Base-by-base conservation (phyloP, 352 stramenopile genomes). In the Globisporangium cylindrosporum region DNA sequence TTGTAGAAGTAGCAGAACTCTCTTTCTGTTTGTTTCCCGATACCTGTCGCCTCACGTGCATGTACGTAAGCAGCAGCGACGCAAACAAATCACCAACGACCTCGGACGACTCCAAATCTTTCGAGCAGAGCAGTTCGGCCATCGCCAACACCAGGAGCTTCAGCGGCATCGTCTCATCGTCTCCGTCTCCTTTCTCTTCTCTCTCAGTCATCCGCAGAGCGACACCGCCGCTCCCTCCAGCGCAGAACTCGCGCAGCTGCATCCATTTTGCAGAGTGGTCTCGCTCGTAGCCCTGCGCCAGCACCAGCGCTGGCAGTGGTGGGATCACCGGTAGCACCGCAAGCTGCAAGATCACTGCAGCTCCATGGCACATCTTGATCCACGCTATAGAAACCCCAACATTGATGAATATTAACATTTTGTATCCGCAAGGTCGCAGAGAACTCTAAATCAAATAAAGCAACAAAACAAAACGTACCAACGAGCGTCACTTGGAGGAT, bases 21-120 rank as follows among this genome's bases (percentile, higher is more conserved):
- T 25, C 72, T 34, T 55, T 32, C 12, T 56, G 64, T 63, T 22
- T 36, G 10, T 6, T 34, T 53, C 20, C 25, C 1, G 15, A 15
- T 1, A 3, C 15, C 4, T 41, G 55, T n/a, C 34, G 57, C 6
- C 54, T 74, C 4, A 93, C 71, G 4, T 81, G 65, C 88, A 94
- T 94, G 68, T 94, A 94, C 15, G 78, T 90, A 7, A 91, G 74
- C 53, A 95, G 62, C 9, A 95, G 73, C 8, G 82, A 91, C 38
- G 81, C 76, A 69, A 95, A 94, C 5, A 95, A 73, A 7, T 93
- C 76, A 1, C 88, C 85, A 15, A 93, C 83, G 8, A 94, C 88
- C 38, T 86, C 66, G 0, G 73, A 89, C 0, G 63, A 69, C 65
- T 93, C 81, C 7, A 94, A 73, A 22, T 92, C 75, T 59, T 91